These are phyloP conservation scores for Ceratocystis papillata DNA, from an alignment of 2,329 filamentous ascomycete genomes.

Conservation along the genomic window DNA sequence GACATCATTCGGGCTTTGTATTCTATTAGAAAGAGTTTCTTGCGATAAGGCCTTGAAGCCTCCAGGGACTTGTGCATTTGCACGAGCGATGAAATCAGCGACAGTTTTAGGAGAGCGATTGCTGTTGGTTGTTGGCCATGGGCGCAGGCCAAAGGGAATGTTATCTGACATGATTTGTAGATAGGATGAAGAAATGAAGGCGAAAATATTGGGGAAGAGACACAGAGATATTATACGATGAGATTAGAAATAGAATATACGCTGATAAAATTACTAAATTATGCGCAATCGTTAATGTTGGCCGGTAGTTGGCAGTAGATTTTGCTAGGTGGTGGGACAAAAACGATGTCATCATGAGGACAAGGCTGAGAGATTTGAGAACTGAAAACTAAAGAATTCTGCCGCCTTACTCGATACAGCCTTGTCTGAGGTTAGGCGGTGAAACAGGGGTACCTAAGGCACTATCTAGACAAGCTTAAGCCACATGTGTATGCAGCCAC, in stretches of 20 bases:
- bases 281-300: not conserved
- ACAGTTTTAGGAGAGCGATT: slow-evolving; percentile 51
- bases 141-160: slow-evolving; percentile 24
- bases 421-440: not conserved
- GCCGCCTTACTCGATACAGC: not conserved
- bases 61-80: slow-evolving; percentile 61
- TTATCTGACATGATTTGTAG: slow-evolving; percentile 18
- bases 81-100: slow-evolving; percentile 64
- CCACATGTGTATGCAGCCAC: not conserved
- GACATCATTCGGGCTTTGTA: slow-evolving; percentile 31
- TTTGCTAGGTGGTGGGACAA: no score
- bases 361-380: slow-evolving; percentile 1
- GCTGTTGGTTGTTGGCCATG: slow-evolving; percentile 37
- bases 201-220: no score
- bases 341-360: not conserved
- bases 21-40: slow-evolving; percentile 52
- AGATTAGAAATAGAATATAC: no score
- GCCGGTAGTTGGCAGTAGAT: no score
- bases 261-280: not conserved
- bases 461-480: not conserved
- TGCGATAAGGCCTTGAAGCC: slow-evolving; percentile 75
- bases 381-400: not conserved
- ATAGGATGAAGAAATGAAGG: no score
- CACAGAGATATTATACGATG: no score
- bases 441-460: not conserved